Conservation (phyloP, 2,329 filamentous ascomycete genomes). For the Calonectria pseudoreteaudii region DNA sequence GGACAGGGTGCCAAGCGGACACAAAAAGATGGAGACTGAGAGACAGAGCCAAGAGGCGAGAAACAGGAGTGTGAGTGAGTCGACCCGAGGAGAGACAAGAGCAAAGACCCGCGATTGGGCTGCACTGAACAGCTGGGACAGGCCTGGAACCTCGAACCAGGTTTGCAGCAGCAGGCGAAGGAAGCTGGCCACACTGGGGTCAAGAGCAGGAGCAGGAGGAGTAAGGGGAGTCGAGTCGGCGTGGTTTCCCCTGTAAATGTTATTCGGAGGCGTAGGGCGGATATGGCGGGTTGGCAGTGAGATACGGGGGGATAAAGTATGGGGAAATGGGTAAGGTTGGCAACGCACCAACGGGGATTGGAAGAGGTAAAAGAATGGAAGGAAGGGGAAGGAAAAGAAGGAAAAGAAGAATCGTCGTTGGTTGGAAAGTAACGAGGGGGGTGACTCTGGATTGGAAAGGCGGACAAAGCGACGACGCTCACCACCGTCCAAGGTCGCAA, state of each 20-base stretch:
- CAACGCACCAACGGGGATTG: slow-evolving; percentile 15
- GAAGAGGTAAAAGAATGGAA: slow-evolving; percentile 27
- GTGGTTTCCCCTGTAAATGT: background rate
- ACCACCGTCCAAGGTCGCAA: background rate
- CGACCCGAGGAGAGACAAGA: slow-evolving; percentile 15
- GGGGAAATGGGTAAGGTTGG: slow-evolving; percentile 8
- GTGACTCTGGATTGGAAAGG: slow-evolving; percentile 1
- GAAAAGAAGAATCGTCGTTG: slow-evolving; percentile 23
- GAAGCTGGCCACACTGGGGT: background rate
- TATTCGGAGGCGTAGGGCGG: slow-evolving; percentile 4
- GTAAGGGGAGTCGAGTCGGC: background rate
- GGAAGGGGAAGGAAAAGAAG: slow-evolving; percentile 21
- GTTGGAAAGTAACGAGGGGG: background rate
- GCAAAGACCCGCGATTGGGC: background rate
- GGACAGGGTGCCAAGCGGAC: slow-evolving; percentile 14
- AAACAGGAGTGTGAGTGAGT: slow-evolving; percentile 13
- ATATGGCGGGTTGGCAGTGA: background rate
- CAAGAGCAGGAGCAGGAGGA: background rate
- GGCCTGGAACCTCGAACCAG: background rate
- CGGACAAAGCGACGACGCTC: slow-evolving; percentile 10
- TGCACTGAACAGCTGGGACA: background rate
- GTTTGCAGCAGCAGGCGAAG: background rate
- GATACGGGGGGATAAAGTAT: slow-evolving; percentile 1
- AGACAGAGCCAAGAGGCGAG: slow-evolving; percentile 7
- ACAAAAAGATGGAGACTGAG: slow-evolving; percentile 7